Base-by-base conservation (phyloP, 2,329 filamentous ascomycete genomes). In the Metarhizium anisopliae region DNA sequence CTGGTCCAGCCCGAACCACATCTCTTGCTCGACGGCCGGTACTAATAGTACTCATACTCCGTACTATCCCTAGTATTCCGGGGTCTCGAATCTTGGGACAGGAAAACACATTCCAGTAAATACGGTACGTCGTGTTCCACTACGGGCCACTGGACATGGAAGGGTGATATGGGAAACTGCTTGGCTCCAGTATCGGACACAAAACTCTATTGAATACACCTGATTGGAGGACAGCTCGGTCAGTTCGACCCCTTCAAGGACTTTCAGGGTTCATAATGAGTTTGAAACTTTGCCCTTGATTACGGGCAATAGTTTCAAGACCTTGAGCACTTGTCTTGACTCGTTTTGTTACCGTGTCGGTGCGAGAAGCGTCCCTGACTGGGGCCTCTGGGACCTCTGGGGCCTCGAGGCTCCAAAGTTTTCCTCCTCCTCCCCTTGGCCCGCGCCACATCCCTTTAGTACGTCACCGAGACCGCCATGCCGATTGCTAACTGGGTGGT, bases 401-500 rank as follows among this genome's bases (percentile, higher is more conserved):
- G 38, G 13, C 38, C 47, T 52, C 35, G 40, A 35, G 32, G 6
- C 29, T 18, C 36, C 40, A 38, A 54, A 30, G 13, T 30, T 30
- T 54, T 36, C 18, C 14, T 18, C 7, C 42, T 14, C 25, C 45
- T 30, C 13, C 18, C 45, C 25, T 49, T 30, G 45, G 10, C 7
- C 43, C 36, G 53, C 50, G 56, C 50, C 56, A 58, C 56, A 53
- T 35, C 29, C n/a, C 36, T 11, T 35, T 51, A 50, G 47, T 53
- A 50, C 47, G 36, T 52, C 36, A 49, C 29, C 14, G 36, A 36
- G 42, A 29, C 29, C 50, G 49, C 56, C 38, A n/a, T 20, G 10
- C 16, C 38, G 45, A 53, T 25, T 58, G 56, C 56, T 58, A 51
- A 58, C 50, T 40, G 40, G 50, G 47, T 16, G 32, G 51, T 53